Evolutionary conservation across 148 eudicot genomes (phyloP), one percentile per base, ranked within the genome.

Genomic region (Pouteria glomerata): DNA sequence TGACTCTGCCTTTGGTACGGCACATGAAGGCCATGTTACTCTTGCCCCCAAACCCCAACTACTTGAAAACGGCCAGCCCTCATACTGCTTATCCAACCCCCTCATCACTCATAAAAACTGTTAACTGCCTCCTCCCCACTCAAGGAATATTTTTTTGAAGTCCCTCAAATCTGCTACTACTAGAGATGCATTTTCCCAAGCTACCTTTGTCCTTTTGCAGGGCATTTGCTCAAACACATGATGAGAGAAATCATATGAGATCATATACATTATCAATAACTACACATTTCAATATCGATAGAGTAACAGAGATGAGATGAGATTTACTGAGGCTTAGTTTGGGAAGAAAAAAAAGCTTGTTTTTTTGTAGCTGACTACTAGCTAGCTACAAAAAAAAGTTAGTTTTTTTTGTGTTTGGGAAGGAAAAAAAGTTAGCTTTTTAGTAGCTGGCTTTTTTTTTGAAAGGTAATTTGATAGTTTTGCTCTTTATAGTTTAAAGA

Each of bases 11-110:
- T 57, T 57, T 74, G 71, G 62, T 73, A 80, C 41, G 31, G 84
- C 88, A 90, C 91, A 83, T 90, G 97, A 75, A 81, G 59, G 62
- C 83, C 91, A 88, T 88, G 93, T 90, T 90, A 88, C 88, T 81
- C 86, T 79, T 85, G 79, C 82, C 44, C 72, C 67, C 41, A 57
- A 57, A 73, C 63, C 68, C 48, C 55, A n/a, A n/a, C n/a, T n/a
- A n/a, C n/a, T n/a, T n/a, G n/a, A n/a, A n/a, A n/a, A n/a, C n/a
- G n/a, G n/a, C n/a, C n/a, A n/a, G n/a, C n/a, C n/a, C n/a, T 6
- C 1, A 5, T 4, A 63, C 57, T 53, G 41, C 11, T 63, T 35
- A 61, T 63, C 50, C 67, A 39, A 57, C 53, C 53, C 48, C 53
- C 44, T 23, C 67, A 63, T 37, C 44, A 19, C 64, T 62, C 47